Evolutionary conservation across 2,329 filamentous ascomycete species (phyloP).

Genomic region (Trichothecium roseum): DNA sequence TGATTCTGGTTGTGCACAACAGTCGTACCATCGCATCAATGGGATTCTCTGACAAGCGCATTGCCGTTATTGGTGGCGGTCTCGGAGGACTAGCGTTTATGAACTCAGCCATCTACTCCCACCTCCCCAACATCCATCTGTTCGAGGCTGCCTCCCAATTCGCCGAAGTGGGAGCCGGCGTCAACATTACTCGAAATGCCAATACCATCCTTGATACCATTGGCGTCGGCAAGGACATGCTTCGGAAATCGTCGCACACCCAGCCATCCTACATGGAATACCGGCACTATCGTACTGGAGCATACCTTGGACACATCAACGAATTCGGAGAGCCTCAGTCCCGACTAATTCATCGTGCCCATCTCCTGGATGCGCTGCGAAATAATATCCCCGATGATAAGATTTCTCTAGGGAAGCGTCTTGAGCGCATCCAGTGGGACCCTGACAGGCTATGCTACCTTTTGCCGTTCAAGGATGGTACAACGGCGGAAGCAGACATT

Average conservation of each 20-base stretch:
- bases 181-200: slow-evolving; percentile 41
- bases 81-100: slow-evolving; percentile 16
- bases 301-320: slow-evolving; percentile 16
- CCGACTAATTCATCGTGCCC: slow-evolving; percentile 8
- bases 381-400: slow-evolving; percentile 5
- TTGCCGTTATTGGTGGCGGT: too few species aligned
- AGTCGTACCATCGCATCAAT: too few species aligned
- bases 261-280: slow-evolving; percentile 19
- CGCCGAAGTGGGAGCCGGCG: slow-evolving; percentile 38
- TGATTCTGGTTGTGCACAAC: too few species aligned
- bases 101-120: slow-evolving; percentile 21
- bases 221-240: slow-evolving; percentile 3
- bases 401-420: slow-evolving; percentile 5
- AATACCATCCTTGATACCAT: slow-evolving; percentile 14
- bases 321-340: slow-evolving; percentile 7
- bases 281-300: slow-evolving; percentile 14
- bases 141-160: slow-evolving; percentile 34
- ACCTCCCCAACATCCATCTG: slow-evolving; percentile 14
- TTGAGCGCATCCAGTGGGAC: slow-evolving; percentile 2
- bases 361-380: slow-evolving; percentile 8
- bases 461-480: slow-evolving; percentile 19
- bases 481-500: slow-evolving; percentile 23
- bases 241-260: slow-evolving; percentile 19
- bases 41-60: too few species aligned
- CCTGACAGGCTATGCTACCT: neutral